These are phyloP conservation scores for Diutina scorzettiae DNA, from an alignment of 1,139 yeast genomes.

Conservation along the genomic window DNA sequence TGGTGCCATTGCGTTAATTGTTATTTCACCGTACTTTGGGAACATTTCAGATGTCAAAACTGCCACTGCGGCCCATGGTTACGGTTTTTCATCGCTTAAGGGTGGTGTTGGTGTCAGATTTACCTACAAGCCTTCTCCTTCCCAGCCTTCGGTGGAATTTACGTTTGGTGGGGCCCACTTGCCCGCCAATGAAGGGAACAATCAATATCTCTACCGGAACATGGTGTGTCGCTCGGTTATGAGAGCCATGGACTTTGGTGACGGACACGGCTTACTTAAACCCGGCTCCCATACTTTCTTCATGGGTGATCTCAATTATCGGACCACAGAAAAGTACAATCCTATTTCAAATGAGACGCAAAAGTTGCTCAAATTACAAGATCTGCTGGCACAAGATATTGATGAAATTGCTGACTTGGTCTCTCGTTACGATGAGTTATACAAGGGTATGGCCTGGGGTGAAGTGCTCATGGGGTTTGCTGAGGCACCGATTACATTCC, in stretches of 20 bases:
- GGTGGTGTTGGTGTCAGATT: conserved; percentile 62
- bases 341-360: conserved; percentile 5
- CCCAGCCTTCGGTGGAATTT: conserved; percentile 18
- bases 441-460: conserved; percentile 27
- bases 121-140: conserved; percentile 13
- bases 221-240: conserved; percentile 37
- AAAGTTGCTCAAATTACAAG: conserved; percentile 16
- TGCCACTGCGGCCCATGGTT: conserved; percentile 41
- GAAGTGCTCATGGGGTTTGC: conserved; percentile 47
- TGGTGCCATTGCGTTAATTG: conserved; percentile 59
- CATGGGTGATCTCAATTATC: conserved; percentile 77
- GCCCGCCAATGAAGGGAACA: conserved; percentile 62
- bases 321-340: conserved; percentile 32
- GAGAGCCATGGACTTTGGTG: conserved; percentile 45
- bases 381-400: conserved; percentile 10
- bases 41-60: conserved; percentile 17
- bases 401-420: conserved; percentile 15
- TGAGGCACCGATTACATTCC: conserved; percentile 51
- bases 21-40: conserved; percentile 36
- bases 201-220: conserved; percentile 37
- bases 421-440: conserved; percentile 47
- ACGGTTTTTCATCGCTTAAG: conserved; percentile 50
- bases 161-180: conserved; percentile 65
- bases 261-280: conserved; percentile 44
- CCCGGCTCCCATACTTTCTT: conserved; percentile 52